These are phyloP conservation scores for Nemophila menziesii DNA, from an alignment of 257 asterid genomes.

Conservation along the genomic window DNA sequence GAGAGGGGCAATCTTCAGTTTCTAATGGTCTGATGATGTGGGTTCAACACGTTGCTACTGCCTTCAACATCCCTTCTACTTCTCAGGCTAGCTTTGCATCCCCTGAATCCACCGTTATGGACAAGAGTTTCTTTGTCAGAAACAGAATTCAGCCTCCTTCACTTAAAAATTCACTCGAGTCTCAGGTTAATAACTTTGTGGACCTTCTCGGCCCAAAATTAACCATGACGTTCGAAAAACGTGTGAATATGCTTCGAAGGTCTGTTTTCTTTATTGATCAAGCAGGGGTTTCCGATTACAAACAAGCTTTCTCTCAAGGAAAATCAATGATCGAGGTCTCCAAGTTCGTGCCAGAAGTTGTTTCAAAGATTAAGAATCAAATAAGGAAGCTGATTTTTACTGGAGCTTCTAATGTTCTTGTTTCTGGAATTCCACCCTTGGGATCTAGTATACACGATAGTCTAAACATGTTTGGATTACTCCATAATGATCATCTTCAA, in stretches of 20 bases:
- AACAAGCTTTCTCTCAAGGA: constrained; percentile 6
- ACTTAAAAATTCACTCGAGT: background rate
- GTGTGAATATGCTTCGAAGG: background rate
- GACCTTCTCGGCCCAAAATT: background rate
- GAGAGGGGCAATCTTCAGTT: background rate
- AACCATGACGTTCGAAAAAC: background rate
- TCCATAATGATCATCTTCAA: too few species aligned
- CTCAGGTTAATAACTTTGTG: constrained; percentile 1
- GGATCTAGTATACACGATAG: too few species aligned
- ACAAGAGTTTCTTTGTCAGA: constrained; percentile 2
- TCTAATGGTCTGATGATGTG: background rate
- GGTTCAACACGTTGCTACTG: background rate
- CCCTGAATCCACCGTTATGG: constrained; percentile 7
- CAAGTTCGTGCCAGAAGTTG: constrained; percentile 6
- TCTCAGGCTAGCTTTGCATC: background rate
- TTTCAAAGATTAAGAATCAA: background rate
- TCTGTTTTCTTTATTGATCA: constrained; percentile 6
- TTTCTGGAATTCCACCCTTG: too few species aligned
- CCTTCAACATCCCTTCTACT: background rate
- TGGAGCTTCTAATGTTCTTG: background rate
- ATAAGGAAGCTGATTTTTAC: background rate
- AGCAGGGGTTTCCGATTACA: background rate
- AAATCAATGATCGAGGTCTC: constrained; percentile 5
- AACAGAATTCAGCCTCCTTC: constrained; percentile 3
- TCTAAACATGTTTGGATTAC: too few species aligned